These are phyloP conservation scores for Retiboletus flavoniger DNA, from an alignment of 1,284 basidiomycete species.

Conservation along the genomic window DNA sequence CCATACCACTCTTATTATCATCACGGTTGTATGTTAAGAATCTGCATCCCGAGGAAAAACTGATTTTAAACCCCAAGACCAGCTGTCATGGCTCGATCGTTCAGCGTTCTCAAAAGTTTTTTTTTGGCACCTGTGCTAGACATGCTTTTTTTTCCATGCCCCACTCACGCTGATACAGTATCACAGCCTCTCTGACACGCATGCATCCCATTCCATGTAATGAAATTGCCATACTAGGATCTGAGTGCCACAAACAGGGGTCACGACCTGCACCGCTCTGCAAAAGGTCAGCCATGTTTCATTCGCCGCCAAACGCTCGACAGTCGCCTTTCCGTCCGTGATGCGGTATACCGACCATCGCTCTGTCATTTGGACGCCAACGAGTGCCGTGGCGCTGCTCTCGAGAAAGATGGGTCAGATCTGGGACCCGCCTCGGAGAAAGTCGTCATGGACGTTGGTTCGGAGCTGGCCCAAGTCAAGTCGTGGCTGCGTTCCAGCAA, in stretches of 20 bases:
- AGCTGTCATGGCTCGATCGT: not conserved
- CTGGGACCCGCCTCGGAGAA: not conserved
- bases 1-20: conserved; percentile 19
- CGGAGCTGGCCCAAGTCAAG: not conserved
- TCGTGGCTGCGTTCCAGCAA: not conserved
- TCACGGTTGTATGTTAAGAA: conserved; percentile 23
- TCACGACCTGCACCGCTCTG: not conserved
- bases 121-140: not conserved
- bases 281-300: not conserved
- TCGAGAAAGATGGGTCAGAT: not conserved
- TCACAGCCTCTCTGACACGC: not conserved
- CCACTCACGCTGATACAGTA: not conserved
- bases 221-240: not conserved
- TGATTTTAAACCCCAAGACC: conserved; percentile 6
- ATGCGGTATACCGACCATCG: not conserved
- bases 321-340: not conserved
- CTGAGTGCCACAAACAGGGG: not conserved
- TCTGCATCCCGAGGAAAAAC: conserved; percentile 4
- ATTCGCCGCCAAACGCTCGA: not conserved
- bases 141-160: not conserved
- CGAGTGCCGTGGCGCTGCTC: no score
- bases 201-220: not conserved
- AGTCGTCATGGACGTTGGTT: not conserved
- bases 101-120: not conserved
- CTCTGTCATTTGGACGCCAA: not conserved